Percentiles rank a stretch among this genome's conserved stretches.
Evolutionary conservation across 2,329 filamentous ascomycete species (phyloP).

Genomic region (Phyllosticta citriasiana): DNA sequence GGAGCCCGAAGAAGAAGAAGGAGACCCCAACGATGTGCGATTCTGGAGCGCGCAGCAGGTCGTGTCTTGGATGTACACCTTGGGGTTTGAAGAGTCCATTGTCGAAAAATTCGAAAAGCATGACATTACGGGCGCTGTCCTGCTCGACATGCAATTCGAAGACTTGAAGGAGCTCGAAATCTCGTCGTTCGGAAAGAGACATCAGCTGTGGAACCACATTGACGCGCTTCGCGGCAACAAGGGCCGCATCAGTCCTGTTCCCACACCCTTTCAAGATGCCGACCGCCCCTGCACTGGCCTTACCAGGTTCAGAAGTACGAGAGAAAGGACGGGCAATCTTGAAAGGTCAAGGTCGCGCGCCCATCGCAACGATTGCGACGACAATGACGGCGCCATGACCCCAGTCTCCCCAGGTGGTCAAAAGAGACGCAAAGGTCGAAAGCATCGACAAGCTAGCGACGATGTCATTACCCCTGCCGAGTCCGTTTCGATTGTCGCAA

Average conservation of each 20-base stretch:
- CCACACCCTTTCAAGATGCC: slow-evolving; percentile 39
- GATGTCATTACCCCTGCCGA: slow-evolving; percentile 69
- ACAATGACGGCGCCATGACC: slow-evolving; percentile 18
- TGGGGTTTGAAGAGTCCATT: slow-evolving; percentile 65
- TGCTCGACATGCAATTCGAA: slow-evolving; percentile 86
- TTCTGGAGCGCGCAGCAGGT: slow-evolving; percentile 68
- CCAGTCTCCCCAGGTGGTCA: slow-evolving; percentile 24
- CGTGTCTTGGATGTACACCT: slow-evolving; percentile 76
- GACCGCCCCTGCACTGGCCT: slow-evolving; percentile 33
- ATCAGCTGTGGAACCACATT: slow-evolving; percentile 71
- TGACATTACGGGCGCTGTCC: slow-evolving; percentile 79
- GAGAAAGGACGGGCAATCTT: slow-evolving; percentile 26
- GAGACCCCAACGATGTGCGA: slow-evolving; percentile 52
- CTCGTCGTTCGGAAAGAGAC: slow-evolving; percentile 69
- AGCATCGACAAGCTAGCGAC: slow-evolving; percentile 33
- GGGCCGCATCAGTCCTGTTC: slow-evolving; percentile 31
- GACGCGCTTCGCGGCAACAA: slow-evolving; percentile 50
- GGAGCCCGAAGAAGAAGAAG: slow-evolving; percentile 32
- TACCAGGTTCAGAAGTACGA: slow-evolving; percentile 15
- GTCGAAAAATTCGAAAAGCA: slow-evolving; percentile 82
- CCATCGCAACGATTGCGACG: slow-evolving; percentile 10
- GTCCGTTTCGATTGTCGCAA: slow-evolving; percentile 83
- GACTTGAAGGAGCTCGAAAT: slow-evolving; percentile 76
- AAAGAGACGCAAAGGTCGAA: slow-evolving; percentile 31
- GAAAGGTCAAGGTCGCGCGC: slow-evolving; percentile 25